Percentiles rank a stretch among this genome's conserved stretches.
Evolutionary conservation across 495 filamentous ascomycete genomes (phyloP).

Genomic region (Penicillium paradoxum): DNA sequence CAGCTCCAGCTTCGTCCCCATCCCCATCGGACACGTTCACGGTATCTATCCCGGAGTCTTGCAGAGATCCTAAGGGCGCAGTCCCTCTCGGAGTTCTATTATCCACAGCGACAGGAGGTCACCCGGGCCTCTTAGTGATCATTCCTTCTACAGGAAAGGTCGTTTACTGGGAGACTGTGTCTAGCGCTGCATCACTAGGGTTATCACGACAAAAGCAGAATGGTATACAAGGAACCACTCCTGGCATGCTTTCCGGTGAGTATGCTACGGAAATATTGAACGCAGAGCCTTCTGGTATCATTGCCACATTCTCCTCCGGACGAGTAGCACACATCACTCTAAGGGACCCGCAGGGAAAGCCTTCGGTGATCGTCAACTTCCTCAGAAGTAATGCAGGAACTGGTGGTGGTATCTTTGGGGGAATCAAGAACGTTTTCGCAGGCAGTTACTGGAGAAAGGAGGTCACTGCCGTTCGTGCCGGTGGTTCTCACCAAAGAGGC

Average conservation of each 20-base stretch:
- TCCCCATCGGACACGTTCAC: constrained; percentile 64
- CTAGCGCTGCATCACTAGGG: constrained; percentile 70
- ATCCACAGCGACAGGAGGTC: constrained; percentile 63
- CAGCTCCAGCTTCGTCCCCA: constrained; percentile 43
- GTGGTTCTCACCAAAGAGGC: constrained; percentile 63
- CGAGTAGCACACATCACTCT: constrained; percentile 79
- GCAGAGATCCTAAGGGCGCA: constrained; percentile 55
- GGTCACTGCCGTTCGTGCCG: constrained; percentile 69
- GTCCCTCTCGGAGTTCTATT: constrained; percentile 79
- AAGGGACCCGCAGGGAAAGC: constrained; percentile 78
- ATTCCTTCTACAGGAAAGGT: constrained; percentile 79
- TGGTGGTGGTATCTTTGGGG: constrained; percentile 64
- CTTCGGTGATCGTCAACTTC: constrained; percentile 68
- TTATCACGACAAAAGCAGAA: constrained; percentile 70
- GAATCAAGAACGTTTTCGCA: constrained; percentile 65
- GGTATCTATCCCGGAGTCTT: constrained; percentile 70
- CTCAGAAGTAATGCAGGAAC: constrained; percentile 54
- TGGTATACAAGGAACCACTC: constrained; percentile 68
- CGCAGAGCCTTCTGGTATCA: constrained; percentile 79
- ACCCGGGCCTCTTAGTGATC: constrained; percentile 79
- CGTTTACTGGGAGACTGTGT: constrained; percentile 91
- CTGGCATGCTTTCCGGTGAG: constrained; percentile 73
- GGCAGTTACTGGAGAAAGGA: constrained; percentile 63
- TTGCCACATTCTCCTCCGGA: constrained; percentile 77
- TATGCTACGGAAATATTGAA: constrained; percentile 68